A percentile compares a stretch with the other conserved stretches of the same genome.
phyloP scores from a whole-genome alignment of 495 filamentous ascomycete species.

The Trichoderma parareesei region DNA sequence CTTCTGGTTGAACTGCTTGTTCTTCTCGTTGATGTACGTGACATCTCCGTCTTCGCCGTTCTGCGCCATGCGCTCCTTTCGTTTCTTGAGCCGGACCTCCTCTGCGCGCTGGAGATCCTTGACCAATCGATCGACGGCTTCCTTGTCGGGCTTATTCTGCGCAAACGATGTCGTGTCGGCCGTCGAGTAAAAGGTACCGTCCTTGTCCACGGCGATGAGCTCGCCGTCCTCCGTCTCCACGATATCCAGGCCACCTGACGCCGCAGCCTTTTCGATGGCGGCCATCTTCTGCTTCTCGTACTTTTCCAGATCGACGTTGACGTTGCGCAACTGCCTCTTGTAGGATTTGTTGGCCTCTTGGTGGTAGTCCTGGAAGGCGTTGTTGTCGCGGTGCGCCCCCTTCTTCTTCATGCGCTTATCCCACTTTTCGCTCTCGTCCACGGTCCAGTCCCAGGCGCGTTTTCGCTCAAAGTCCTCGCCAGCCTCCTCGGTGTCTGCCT shows the following conservation, averaged over 20 bases:
- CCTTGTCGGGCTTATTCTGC: conserved; percentile 80
- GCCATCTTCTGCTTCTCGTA: conserved; percentile 82
- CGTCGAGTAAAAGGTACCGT: conserved; percentile 82
- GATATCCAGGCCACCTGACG: conserved; percentile 73
- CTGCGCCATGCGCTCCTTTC: conserved; percentile 64
- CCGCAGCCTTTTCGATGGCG: conserved; percentile 74
- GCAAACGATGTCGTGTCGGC: conserved; percentile 73
- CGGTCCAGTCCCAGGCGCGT: conserved; percentile 96
- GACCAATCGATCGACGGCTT: conserved; percentile 84
- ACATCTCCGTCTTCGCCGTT: conserved; percentile 77
- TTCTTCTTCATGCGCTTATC: conserved; percentile 85
- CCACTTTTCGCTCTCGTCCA: conserved; percentile 90
- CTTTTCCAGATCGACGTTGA: conserved; percentile 57
- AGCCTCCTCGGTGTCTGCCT: conserved; percentile 74
- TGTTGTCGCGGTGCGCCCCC: conserved; percentile 69
- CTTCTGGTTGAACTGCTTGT: conserved; percentile 99
- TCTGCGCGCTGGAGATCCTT: conserved; percentile 81
- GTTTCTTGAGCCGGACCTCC: conserved; percentile 74
- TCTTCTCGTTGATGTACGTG: conserved; percentile 99
- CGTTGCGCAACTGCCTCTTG: conserved; percentile 75
- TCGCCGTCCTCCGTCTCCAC: conserved; percentile 93
- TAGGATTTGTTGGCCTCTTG: conserved; percentile 86
- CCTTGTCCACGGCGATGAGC: conserved; percentile 84
- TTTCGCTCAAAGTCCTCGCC: conserved; percentile 96
- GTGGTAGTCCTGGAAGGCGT: conserved; percentile 83